A percentile compares a stretch with the other conserved stretches of the same genome.
Evolutionary conservation across 2,329 filamentous ascomycete species (phyloP).

Genomic region (Neospermospora avenae): DNA sequence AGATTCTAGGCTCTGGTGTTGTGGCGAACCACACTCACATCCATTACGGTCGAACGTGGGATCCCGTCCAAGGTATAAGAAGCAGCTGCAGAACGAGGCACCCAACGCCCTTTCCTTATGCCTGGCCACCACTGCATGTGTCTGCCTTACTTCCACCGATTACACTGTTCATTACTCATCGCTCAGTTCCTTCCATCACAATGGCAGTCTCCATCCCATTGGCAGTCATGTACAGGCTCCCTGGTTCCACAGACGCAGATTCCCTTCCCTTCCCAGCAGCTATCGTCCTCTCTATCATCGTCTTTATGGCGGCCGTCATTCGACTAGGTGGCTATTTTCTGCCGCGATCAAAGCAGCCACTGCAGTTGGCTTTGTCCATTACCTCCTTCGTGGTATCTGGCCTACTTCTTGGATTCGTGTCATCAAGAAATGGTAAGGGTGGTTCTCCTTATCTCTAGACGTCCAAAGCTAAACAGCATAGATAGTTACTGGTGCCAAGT

Average conservation of each 20-base stretch:
- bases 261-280: not conserved
- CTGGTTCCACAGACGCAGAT: not conserved
- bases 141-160: not conserved
- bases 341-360: not conserved
- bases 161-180: not conserved
- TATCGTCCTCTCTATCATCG: not conserved
- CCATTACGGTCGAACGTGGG: too few relatives aligned
- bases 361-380: not conserved
- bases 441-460: not conserved
- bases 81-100: not conserved
- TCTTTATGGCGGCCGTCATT: not conserved
- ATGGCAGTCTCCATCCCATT: not conserved
- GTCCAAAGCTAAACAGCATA: not conserved
- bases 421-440: not conserved
- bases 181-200: not conserved
- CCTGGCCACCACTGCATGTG: not conserved
- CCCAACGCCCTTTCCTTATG: not conserved
- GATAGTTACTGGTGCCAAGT: not conserved
- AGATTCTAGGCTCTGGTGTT: too few relatives aligned
- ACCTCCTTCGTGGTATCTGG: not conserved
- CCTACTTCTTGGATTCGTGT: not conserved
- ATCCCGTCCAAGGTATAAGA: too few relatives aligned
- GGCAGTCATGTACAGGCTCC: not conserved
- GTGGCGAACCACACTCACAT: too few relatives aligned
- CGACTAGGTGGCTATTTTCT: not conserved